These are phyloP conservation scores for Hydnum rufescens DNA, from an alignment of 768 basidiomycete genomes.

Conservation along the genomic window DNA sequence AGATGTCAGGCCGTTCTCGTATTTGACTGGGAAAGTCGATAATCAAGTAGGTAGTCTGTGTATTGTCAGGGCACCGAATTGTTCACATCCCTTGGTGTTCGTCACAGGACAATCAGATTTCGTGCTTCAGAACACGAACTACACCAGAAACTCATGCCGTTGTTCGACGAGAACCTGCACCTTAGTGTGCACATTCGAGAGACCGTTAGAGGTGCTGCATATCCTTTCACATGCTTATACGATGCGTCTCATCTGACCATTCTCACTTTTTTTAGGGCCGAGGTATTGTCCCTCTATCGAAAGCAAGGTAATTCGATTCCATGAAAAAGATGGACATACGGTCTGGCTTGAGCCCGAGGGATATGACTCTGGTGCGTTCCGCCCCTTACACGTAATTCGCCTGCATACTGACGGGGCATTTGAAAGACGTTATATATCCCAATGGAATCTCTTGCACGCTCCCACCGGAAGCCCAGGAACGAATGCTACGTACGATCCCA, in stretches of 20 bases:
- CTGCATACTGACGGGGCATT: neutral
- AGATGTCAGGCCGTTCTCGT: conserved; percentile 55
- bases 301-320: conserved; percentile 66
- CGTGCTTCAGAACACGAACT: conserved; percentile 54
- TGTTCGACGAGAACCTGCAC: conserved; percentile 56
- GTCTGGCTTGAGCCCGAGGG: conserved; percentile 90
- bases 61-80: neutral
- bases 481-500: conserved; percentile 65
- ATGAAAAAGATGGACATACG: conserved; percentile 43
- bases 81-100: neutral
- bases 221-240: neutral
- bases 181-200: conserved; percentile 73
- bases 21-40: conserved; percentile 38
- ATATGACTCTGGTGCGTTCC: conserved; percentile 50
- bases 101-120: conserved; percentile 48
- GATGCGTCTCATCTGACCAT: too few relatives aligned
- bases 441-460: conserved; percentile 79
- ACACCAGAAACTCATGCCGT: conserved; percentile 53
- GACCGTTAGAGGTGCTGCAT: conserved; percentile 48
- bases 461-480: conserved; percentile 67
- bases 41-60: conserved; percentile 34
- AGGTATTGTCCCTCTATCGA: conserved; percentile 86
- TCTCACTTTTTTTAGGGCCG: conserved; percentile 37
- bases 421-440: neutral
- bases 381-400: conserved; percentile 2